phyloP scores from a whole-genome alignment of 768 basidiomycete species.

The Ramaria sp. region DNA sequence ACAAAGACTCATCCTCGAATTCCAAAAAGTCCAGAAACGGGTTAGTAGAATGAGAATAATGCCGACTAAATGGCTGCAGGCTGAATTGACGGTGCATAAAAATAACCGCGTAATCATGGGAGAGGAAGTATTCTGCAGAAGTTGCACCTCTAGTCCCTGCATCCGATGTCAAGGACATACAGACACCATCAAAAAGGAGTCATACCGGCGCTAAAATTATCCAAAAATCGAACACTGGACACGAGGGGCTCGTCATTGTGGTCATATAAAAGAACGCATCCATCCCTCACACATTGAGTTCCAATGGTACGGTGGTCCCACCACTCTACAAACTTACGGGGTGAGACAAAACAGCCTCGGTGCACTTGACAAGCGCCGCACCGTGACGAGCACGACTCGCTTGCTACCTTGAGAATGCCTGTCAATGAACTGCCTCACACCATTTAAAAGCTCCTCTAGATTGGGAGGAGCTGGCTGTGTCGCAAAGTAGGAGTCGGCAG shows the following conservation, averaged over 20 bases:
- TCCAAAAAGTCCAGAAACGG: constrained; percentile 95
- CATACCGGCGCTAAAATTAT: constrained; percentile 96
- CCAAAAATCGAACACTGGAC: constrained; percentile 89
- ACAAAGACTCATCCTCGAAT: constrained; percentile 29
- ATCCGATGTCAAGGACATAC: constrained; percentile 6
- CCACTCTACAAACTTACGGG: constrained; percentile 56
- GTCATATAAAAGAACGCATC: constrained; percentile 16
- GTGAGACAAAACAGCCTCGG: neutral
- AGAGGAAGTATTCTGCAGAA: constrained; percentile 95
- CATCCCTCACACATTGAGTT: constrained; percentile 91
- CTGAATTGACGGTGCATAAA: constrained; percentile 99
- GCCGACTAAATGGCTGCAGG: constrained; percentile 91
- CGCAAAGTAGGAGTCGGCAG: constrained; percentile 82
- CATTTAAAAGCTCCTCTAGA: constrained; percentile 56
- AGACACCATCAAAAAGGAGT: neutral
- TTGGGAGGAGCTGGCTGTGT: constrained; percentile 72
- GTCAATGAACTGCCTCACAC: constrained; percentile 57
- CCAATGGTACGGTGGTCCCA: constrained; percentile 94
- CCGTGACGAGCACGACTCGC: constrained; percentile 89
- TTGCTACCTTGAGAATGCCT: constrained; percentile 53
- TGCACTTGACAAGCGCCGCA: constrained; percentile 29
- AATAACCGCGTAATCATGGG: constrained; percentile 91
- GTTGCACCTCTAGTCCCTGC: constrained; percentile 92
- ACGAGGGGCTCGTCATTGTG: neutral
- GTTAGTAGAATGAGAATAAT: constrained; percentile 97